Base-by-base conservation (phyloP, 1,284 basidiomycete species). In the Leccinum pachyderme region DNA sequence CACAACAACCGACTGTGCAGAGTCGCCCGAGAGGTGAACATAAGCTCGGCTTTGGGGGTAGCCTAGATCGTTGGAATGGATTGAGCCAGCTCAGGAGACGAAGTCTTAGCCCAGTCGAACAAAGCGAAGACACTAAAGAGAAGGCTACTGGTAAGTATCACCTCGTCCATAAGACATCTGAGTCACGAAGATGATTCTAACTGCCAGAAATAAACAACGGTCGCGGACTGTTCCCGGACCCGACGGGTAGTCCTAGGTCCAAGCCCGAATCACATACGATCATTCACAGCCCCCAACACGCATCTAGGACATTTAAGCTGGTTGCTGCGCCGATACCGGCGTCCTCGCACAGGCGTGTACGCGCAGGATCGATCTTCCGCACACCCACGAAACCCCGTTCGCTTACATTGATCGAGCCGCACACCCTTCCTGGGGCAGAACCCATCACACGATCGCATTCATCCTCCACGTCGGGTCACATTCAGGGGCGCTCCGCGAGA, bases 31-130 rank as follows among this genome's bases (percentile, higher is more conserved):
- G 79, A 63, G 74, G 76, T 44, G 79, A 80, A 57, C 73, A 81
- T 12, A 79, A 81, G 58, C 65, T 85, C 27, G 83, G 78, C 55
- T 72, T 86, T 43, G 82, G 80, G 60, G 60, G 67, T 18, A 66
- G 58, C 25, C 22, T 72, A 73, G 52, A 77, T 27, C 52, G 52
- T 4, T 60, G 59, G 68, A 58, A 76, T 31, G 52, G 53, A 3
- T 57, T 57, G 66, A 9, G 37, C n/a, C 37, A 39, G n/a, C 9
- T 39, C 7, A 59, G 73, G 32, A 74, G 80, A 47, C 75, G 71
- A 56, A 73, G 72, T 44, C 73, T 65, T 46, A 77, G 74, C 52
- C 69, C 60, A 2, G 63, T 67, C 7, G 63, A 50, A 13, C 58
- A 51, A 32, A 47, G 9, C 8, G 50, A 29, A 11, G 43, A n/a